A percentile compares a stretch with the other conserved stretches of the same genome.
Evolutionary conservation across 2,329 filamentous ascomycete species (phyloP).

Genomic region (Fusarium hostae): DNA sequence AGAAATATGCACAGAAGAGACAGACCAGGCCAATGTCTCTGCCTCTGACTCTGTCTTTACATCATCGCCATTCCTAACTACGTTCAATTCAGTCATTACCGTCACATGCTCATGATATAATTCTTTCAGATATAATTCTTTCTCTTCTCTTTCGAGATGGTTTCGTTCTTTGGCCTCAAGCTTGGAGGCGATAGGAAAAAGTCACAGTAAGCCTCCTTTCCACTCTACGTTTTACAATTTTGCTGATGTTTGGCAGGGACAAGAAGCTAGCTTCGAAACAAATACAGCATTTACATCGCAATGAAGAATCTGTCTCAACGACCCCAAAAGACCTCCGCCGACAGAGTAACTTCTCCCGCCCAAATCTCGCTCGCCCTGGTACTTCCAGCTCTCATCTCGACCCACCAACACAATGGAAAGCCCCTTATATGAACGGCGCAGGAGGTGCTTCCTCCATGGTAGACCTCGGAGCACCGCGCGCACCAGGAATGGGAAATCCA

Average conservation of each 20-base stretch:
- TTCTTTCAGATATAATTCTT: neutral
- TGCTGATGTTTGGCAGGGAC: slow-evolving; percentile 35
- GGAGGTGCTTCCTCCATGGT: slow-evolving; percentile 57
- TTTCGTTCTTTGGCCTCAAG: slow-evolving; percentile 69
- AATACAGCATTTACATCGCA: slow-evolving; percentile 27
- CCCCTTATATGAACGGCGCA: slow-evolving; percentile 51
- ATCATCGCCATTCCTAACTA: slow-evolving; percentile 3
- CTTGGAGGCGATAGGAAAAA: slow-evolving; percentile 68
- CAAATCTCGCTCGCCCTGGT: slow-evolving; percentile 54
- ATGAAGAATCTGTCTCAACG: neutral
- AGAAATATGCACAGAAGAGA: slow-evolving; percentile 29
- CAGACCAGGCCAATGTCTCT: neutral
- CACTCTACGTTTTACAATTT: neutral
- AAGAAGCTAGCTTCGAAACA: slow-evolving; percentile 33
- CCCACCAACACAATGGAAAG: slow-evolving; percentile 45
- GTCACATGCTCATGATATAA: slow-evolving; percentile 30
- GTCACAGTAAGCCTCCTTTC: slow-evolving; percentile 54
- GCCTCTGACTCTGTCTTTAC: slow-evolving; percentile 4
- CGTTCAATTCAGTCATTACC: neutral
- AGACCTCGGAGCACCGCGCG: slow-evolving; percentile 52
- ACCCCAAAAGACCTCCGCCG: slow-evolving; percentile 44
- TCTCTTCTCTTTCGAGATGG: slow-evolving; percentile 54
- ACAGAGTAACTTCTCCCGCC: slow-evolving; percentile 51
- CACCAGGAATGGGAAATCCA: slow-evolving; percentile 39
- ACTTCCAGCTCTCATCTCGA: slow-evolving; percentile 52